These are phyloP conservation scores for Pseudocercospora pini-densiflorae DNA, from an alignment of 2,329 filamentous ascomycete species.

Conservation along the genomic window DNA sequence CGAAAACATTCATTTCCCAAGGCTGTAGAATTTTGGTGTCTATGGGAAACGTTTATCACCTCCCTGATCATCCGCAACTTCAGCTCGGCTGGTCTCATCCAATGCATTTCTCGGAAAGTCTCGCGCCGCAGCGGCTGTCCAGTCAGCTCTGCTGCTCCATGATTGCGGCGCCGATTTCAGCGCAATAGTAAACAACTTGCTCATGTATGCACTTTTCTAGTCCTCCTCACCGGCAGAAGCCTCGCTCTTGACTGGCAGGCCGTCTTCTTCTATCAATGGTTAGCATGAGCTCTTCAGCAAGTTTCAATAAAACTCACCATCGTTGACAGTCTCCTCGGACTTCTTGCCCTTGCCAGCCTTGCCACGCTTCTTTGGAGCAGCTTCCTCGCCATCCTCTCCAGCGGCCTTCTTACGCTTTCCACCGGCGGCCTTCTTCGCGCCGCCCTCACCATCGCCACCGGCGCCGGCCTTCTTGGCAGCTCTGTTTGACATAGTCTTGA, in stretches of 20 bases:
- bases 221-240: not conserved
- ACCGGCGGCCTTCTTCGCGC: constrained; percentile 15
- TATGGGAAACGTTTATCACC: not conserved
- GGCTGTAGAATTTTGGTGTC: not conserved
- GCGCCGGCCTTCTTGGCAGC: constrained; percentile 4
- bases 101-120: not conserved
- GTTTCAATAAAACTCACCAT: constrained; percentile 7
- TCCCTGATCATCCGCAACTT: not conserved
- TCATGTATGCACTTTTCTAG: not conserved
- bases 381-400: constrained; percentile 13
- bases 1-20: not conserved
- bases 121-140: not conserved
- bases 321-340: constrained; percentile 12
- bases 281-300: not conserved
- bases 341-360: constrained; percentile 6
- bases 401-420: constrained; percentile 20
- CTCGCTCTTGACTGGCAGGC: not conserved
- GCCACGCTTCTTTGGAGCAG: constrained; percentile 11
- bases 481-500: constrained; percentile 25
- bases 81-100: not conserved
- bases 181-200: not conserved
- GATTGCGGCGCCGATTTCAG: not conserved
- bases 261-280: not conserved
- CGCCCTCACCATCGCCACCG: not conserved
- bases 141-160: not conserved